Base-by-base conservation (phyloP, 805 yeast species). In the Ogataea thermomethanolica region DNA sequence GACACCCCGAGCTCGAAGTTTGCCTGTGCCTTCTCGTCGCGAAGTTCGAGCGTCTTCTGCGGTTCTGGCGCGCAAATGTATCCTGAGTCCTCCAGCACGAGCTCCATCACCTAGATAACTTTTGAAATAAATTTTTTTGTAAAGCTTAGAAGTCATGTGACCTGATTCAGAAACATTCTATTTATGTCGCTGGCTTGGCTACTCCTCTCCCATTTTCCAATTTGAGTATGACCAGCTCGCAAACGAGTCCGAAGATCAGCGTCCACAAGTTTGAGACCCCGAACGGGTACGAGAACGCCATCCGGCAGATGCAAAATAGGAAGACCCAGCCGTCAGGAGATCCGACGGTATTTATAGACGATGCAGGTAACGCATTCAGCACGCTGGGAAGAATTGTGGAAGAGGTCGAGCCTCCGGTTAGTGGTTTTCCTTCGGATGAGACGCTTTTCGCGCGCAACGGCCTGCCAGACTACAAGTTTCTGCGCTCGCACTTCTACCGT, bases 1-100 rank as follows among this genome's bases (percentile, higher is more conserved):
- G 96, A 82, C 1, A 87, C 90, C 8, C 97, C 99, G 10, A 93
- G 73, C 64, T 91, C 98, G 56, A 93, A 89, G 48, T 84, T 79
- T 12, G 85, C 88, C 62, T 85, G 95, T 50, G 79, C 85, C 51
- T 74, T 76, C 39, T 75, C 82, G 48, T 84, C 78, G 8, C 56
- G 48, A 14, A 64, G 45, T 7, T 36, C 49, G 8, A 65, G 44
- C 1, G 56, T 44, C 12, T 34, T 41, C 23, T 43, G 51, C 2
- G 52, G 53, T 11, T 50, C 49, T 5, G 53, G 55, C 0, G 64
- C 62, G 8, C 50, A 33, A 2, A 63, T 25, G 37, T 63, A 62
- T n/a, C 65, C 67, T 10, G 61, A 44, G 29, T 61, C 64, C n/a
- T 59, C 61, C 10, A 61, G 44, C 5, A 58, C 34, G 6, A 61